Conservation (phyloP, 805 yeast species). For the Sungouiozyma ichnusensis region DNA sequence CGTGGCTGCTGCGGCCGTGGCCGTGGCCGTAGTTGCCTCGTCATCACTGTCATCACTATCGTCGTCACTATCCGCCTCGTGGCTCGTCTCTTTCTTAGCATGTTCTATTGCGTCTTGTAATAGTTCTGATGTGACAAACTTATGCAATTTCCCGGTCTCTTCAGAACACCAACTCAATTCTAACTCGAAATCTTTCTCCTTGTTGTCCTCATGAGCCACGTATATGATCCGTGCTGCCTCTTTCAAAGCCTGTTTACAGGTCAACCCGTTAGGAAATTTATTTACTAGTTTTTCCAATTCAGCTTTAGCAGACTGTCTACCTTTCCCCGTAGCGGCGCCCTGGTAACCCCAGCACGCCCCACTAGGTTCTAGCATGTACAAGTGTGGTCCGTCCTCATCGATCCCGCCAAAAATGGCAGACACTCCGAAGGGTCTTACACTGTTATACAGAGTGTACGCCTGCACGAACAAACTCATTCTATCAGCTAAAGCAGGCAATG, state of each 20-base stretch:
- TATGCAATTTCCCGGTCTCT: conserved; percentile 73
- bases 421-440: conserved; percentile 96
- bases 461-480: conserved; percentile 87
- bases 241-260: conserved; percentile 75
- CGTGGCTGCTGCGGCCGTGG: neutral
- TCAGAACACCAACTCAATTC: conserved; percentile 84
- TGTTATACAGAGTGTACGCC: conserved; percentile 89
- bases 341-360: conserved; percentile 96
- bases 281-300: conserved; percentile 75
- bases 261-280: conserved; percentile 38
- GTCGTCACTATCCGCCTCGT: conserved; percentile 24
- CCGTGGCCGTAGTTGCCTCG: neutral
- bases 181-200: conserved; percentile 92
- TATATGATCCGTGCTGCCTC: conserved; percentile 91
- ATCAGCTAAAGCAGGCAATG: conserved; percentile 73
- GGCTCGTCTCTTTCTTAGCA: conserved; percentile 60
- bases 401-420: conserved; percentile 89
- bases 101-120: conserved; percentile 72
- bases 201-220: conserved; percentile 93
- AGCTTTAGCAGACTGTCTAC: conserved; percentile 94
- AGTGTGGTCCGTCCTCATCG: conserved; percentile 81
- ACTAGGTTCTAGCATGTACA: conserved; percentile 95
- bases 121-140: conserved; percentile 67
- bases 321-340: conserved; percentile 97
- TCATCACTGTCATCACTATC: conserved; percentile 10